Conservation (phyloP, 2,329 filamentous ascomycete genomes). For the Grosmannia clavigera region DNA sequence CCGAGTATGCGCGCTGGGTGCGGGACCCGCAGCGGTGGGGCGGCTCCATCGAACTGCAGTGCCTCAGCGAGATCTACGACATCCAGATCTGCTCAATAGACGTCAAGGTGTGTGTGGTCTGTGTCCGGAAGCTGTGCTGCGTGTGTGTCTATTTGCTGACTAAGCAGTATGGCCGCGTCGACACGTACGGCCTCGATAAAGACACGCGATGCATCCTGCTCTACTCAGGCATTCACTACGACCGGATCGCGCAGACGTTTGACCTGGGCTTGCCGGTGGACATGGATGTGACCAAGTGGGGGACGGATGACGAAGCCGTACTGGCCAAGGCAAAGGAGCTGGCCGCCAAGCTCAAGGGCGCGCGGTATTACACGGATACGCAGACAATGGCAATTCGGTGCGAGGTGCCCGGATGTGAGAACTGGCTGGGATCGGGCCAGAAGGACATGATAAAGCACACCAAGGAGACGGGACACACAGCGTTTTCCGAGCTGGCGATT, state of each 20-base stretch:
- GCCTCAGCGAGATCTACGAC: slow-evolving; percentile 72
- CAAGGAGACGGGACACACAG: slow-evolving; percentile 45
- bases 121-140: not conserved
- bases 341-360: slow-evolving; percentile 50
- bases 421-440: slow-evolving; percentile 56
- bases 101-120: slow-evolving; percentile 37
- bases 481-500: slow-evolving; percentile 22
- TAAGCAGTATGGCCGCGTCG: slow-evolving; percentile 29
- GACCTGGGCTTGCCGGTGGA: slow-evolving; percentile 52
- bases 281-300: slow-evolving; percentile 55
- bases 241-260: slow-evolving; percentile 66
- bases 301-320: slow-evolving; percentile 46
- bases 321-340: slow-evolving; percentile 55
- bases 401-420: slow-evolving; percentile 46
- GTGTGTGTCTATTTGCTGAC: not conserved
- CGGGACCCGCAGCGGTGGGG: slow-evolving; percentile 75
- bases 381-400: slow-evolving; percentile 68
- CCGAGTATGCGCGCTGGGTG: slow-evolving; percentile 73
- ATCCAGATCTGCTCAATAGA: slow-evolving; percentile 79
- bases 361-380: slow-evolving; percentile 84
- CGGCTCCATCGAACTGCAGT: slow-evolving; percentile 78
- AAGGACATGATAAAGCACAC: slow-evolving; percentile 50
- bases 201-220: slow-evolving; percentile 63
- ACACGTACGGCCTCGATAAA: slow-evolving; percentile 67
- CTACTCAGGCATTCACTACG: slow-evolving; percentile 90